These are phyloP conservation scores for Guillardia theta DNA, from an alignment of 78 protist genomes.

Conservation along the genomic window DNA sequence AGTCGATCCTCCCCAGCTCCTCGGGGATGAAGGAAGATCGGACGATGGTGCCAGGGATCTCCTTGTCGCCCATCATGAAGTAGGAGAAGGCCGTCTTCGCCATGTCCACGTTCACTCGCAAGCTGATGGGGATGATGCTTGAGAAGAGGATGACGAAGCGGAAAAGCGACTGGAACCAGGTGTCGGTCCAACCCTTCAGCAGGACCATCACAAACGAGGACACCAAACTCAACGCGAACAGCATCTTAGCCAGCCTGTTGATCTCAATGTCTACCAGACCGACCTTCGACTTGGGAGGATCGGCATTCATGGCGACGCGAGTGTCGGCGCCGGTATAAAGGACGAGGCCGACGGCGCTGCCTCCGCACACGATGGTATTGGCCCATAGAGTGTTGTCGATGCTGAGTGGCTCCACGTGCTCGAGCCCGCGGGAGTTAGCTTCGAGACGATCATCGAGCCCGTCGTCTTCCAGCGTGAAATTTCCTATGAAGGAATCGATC, in stretches of 20 bases:
- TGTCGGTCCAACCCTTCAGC: conserved; percentile 57
- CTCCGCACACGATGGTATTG: conserved; percentile 91
- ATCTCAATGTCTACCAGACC: conserved; percentile 87
- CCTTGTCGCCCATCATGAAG: conserved; percentile 43
- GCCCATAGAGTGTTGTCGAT: conserved; percentile 95
- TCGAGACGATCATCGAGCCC: background rate
- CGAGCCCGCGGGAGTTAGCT: background rate
- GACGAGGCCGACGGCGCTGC: conserved; percentile 68
- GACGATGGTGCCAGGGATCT: conserved; percentile 63
- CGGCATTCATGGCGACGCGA: conserved; percentile 87
- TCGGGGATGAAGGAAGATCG: conserved; percentile 92
- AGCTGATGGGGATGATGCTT: conserved; percentile 93
- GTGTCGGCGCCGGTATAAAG: conserved; percentile 96
- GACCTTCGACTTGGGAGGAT: conserved; percentile 77
- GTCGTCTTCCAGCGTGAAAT: background rate
- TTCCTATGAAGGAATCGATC: conserved; percentile 78
- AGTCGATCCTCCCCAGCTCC: conserved; percentile 94
- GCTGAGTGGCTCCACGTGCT: conserved; percentile 74
- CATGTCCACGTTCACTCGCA: conserved; percentile 88
- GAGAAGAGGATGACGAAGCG: conserved; percentile 93
- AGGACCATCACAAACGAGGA: conserved; percentile 81
- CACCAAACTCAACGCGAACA: background rate
- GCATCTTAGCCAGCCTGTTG: conserved; percentile 78
- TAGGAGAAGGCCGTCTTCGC: conserved; percentile 70
- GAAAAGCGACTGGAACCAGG: conserved; percentile 24